Evolutionary conservation across 1,139 yeast genomes (phyloP), one percentile per base, ranked within the genome.

Genomic region (Debaryomyces robertsiae): DNA sequence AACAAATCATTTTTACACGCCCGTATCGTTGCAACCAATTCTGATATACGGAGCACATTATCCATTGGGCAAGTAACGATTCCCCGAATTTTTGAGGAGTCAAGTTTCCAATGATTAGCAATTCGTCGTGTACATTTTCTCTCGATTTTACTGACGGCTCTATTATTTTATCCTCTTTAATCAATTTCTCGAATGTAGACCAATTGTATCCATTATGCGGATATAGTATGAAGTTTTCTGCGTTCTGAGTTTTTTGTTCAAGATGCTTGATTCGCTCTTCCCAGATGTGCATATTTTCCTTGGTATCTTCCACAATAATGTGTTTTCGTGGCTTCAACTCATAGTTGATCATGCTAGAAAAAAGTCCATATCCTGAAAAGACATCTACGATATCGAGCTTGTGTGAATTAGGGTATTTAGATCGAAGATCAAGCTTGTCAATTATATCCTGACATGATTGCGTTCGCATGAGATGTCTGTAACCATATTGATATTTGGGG

Each of bases 11-110:
- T 43, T 86, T 67, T 2, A 86, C 89, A 39, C 85, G 69, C 0
- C 96, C 96, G 57, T 75, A 85, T 48, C 71, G 69, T 50, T 82
- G 85, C 11, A 87, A 59, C 96, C 96, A 88, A 53, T 85, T 86
- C 38, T 76, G 71, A 56, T 83, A 75, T 1, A 78, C 81, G 32
- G 84, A 67, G 58, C 95, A 86, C 51, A 75, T 75, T 24, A 86
- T 60, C 81, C 91, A 86, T 63, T 89, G 96, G 36, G 87, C 84
- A 28, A 84, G 61, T 18, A 87, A 69, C 35, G 84, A 79, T 57
- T 86, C 95, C 5, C 89, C 89, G 19, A 67, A 61, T 28, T 54
- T 53, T 25, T 59, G 45, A 10, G 75, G 70, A 0, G 87, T 69
- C 36, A 86, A 67, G 55, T 86, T 84, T 1, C 83, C 95, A 2